Base-by-base conservation (phyloP, 2,329 filamentous ascomycete genomes). In the Pleomassaria siparia region DNA sequence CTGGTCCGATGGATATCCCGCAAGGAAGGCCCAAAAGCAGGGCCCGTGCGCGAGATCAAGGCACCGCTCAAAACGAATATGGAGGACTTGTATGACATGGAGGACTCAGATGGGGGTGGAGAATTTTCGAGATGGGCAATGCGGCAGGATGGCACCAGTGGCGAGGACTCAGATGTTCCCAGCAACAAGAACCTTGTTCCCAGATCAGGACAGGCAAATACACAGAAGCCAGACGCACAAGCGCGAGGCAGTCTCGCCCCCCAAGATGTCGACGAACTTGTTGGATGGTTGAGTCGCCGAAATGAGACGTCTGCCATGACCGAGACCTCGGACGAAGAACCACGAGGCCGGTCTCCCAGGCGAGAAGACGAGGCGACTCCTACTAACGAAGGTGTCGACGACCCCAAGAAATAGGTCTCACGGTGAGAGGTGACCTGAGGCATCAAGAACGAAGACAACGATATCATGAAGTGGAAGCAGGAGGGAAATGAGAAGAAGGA, bases 111-210 rank as follows among this genome's bases (percentile, higher is more conserved):
- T 36, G 43, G 50, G 2, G n/a, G n/a, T n/a, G 41, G 52, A 8
- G 51, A 53, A 21, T 12, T 44, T 2, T 25, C 49, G 5, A 15
- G 29, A 26, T 49, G 37, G 41, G 42, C 40, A 3, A 16, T 3
- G n/a, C 18, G 32, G 10, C 39, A 44, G 28, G 47, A 64, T 15
- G 49, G 44, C 8, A 62, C 61, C 12, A 66, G 60, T 22, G 62
- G 60, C 5, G 56, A 63, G 29, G n/a, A n/a, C n/a, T 64, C 60
- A 2, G 35, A 53, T 11, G 35, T 43, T 16, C 8, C 33, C 16
- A 15, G 18, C n/a, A 32, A 44, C 21, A 40, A 44, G 40, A 7
- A 47, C 18, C 24, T 50, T 2, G 40, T 3, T 21, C 45, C 16
- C 33, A 50, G 13, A 11, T 15, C 35, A n/a, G n/a, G n/a, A n/a